Evolutionary conservation across 257 asterid species (phyloP).

Genomic region (Voacanga thouarsii): DNA sequence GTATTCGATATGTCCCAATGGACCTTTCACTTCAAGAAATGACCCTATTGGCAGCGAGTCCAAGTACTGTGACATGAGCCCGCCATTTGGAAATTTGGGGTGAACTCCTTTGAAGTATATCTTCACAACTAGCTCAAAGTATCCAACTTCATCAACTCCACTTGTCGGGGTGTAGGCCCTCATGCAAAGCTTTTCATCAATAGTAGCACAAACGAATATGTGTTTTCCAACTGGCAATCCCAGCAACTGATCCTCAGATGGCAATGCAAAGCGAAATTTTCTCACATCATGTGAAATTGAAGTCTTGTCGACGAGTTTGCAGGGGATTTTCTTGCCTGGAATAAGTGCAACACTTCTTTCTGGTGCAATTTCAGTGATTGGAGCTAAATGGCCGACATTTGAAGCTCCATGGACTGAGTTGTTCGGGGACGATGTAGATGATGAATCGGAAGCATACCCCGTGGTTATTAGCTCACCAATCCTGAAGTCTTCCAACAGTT

Average conservation of each 20-base stretch:
- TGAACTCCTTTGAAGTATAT: conserved; percentile 64
- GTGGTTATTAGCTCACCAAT: conserved; percentile 75
- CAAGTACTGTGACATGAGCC: conserved; percentile 71
- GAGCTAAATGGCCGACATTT: conserved; percentile 26
- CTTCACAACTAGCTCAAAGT: conserved; percentile 74
- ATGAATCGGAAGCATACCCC: conserved; percentile 54
- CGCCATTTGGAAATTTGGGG: conserved; percentile 89
- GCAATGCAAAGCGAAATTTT: conserved; percentile 59
- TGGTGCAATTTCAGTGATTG: conserved; percentile 48
- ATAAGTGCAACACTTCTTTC: conserved; percentile 41
- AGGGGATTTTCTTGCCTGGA: conserved; percentile 66
- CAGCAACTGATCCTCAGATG: conserved; percentile 59
- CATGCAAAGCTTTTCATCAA: conserved; percentile 78
- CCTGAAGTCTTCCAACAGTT: conserved; percentile 63
- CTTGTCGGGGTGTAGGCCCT: conserved; percentile 92
- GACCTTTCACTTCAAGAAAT: conserved; percentile 68
- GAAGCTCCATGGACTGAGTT: conserved; percentile 71
- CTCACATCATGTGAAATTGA: conserved; percentile 76
- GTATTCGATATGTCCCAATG: conserved; percentile 89
- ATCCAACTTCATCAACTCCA: conserved; percentile 56
- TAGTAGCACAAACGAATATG: conserved; percentile 62
- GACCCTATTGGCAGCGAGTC: conserved; percentile 56
- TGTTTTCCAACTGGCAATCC: conserved; percentile 87
- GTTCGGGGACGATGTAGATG: conserved; percentile 63
- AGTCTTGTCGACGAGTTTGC: conserved; percentile 53